Evolutionary conservation across 2,329 filamentous ascomycete genomes (phyloP).

Genomic region (Pseudogymnoascus sp.): DNA sequence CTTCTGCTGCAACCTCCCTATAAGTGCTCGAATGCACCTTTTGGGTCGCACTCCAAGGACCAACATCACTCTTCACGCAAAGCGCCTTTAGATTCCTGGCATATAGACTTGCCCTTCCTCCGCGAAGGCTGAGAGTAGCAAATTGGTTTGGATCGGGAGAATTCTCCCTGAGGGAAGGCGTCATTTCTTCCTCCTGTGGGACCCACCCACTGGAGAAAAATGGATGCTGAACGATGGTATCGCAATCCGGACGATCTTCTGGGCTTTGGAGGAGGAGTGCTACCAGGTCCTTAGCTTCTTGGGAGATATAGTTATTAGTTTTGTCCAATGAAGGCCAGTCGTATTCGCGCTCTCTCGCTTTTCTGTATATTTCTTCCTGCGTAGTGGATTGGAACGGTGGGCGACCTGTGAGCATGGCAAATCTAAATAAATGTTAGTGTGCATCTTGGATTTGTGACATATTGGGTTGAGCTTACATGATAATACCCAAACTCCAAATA

Average conservation of each 20-base stretch:
- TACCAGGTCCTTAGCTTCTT: conserved; percentile 71
- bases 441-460: conserved; percentile 16
- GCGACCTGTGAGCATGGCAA: conserved; percentile 93
- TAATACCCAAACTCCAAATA: conserved; percentile 96
- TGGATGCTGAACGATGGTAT: conserved; percentile 69
- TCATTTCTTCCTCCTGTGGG: conserved; percentile 55
- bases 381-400: conserved; percentile 93
- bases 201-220: conserved; percentile 75
- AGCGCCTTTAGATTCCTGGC: conserved; percentile 48
- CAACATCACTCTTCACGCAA: conserved; percentile 52
- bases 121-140: conserved; percentile 37
- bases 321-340: conserved; percentile 66
- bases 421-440: conserved; percentile 44
- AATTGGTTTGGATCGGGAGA: conserved; percentile 53
- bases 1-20: conserved; percentile 61
- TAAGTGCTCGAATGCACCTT: conserved; percentile 44
- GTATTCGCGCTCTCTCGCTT: conserved; percentile 64
- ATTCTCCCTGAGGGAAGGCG: conserved; percentile 47
- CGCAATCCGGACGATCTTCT: conserved; percentile 66
- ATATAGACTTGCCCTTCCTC: conserved; percentile 32
- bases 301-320: conserved; percentile 62
- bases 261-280: conserved; percentile 69
- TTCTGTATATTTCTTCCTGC: conserved; percentile 76
- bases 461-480: conserved; percentile 56
- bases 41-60: conserved; percentile 44